A percentile compares a stretch with the other conserved stretches of the same genome.
phyloP scores from a whole-genome alignment of 2,329 filamentous ascomycete species.

The Fusarium annulatum region DNA sequence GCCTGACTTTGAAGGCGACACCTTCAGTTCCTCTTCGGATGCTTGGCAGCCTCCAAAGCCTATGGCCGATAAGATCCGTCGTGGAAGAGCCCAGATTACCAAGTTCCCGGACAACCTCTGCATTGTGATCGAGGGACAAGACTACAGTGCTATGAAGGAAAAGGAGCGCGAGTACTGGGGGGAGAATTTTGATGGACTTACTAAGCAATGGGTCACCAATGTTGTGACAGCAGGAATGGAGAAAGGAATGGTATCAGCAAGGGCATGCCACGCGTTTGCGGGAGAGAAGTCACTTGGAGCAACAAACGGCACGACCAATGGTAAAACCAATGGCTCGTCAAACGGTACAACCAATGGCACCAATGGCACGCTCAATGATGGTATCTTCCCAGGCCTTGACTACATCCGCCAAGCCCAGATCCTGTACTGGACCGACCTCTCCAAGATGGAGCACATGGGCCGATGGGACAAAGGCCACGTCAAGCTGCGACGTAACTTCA shows the following conservation, averaged over 20 bases:
- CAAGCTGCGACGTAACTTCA: constrained; percentile 19
- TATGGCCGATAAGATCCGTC: not conserved
- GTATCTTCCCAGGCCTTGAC: constrained; percentile 4
- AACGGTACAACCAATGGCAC: not conserved
- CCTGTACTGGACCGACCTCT: constrained; percentile 27
- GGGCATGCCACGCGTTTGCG: constrained; percentile 3
- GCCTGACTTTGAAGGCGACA: not conserved
- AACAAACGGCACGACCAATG: not conserved
- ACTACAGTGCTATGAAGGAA: not conserved
- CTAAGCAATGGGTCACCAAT: not conserved
- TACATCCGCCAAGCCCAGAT: constrained; percentile 26
- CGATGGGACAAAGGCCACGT: constrained; percentile 32
- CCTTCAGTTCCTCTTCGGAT: not conserved
- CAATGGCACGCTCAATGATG: rapidly evolving
- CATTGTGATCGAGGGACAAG: not conserved
- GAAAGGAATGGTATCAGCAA: not conserved
- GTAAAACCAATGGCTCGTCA: no score
- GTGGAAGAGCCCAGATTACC: not conserved
- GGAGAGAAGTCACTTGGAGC: not conserved
- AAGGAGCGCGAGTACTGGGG: not conserved
- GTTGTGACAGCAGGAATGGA: not conserved
- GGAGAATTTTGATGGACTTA: not conserved
- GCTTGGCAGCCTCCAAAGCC: not conserved
- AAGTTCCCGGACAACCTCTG: not conserved
- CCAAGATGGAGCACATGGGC: constrained; percentile 32